Percentiles rank a stretch among this genome's conserved stretches.
Evolutionary conservation across 768 basidiomycete genomes (phyloP).

Genomic region (Rhizopogon vinicolor): DNA sequence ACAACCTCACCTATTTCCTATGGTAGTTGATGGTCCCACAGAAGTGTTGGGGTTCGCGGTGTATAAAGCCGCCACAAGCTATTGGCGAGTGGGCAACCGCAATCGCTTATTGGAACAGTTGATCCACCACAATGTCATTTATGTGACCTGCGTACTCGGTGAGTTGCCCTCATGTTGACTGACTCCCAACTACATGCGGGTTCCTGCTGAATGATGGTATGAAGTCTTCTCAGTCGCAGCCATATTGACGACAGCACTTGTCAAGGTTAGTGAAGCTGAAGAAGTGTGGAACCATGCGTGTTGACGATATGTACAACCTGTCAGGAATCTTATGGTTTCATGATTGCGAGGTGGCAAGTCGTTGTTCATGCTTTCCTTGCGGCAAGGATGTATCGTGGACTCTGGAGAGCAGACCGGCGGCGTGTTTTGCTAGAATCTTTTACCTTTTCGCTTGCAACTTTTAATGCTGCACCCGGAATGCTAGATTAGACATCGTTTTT

Average conservation of each 20-base stretch:
- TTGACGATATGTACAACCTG: background rate
- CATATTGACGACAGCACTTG: background rate
- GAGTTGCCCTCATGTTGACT: background rate
- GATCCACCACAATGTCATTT: background rate
- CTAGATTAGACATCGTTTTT: background rate
- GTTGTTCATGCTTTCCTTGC: background rate
- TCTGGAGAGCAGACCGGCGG: background rate
- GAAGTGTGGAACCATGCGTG: background rate
- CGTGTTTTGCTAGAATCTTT: background rate
- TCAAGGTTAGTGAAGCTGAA: background rate
- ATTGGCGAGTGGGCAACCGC: background rate
- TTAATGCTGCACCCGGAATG: background rate
- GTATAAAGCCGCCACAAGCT: background rate
- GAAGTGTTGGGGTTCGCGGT: background rate
- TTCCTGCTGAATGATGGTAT: background rate
- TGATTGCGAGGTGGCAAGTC: background rate
- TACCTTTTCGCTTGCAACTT: background rate
- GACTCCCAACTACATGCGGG: background rate
- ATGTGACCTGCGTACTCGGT: background rate
- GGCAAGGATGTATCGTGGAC: background rate
- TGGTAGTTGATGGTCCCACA: background rate
- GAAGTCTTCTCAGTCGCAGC: background rate
- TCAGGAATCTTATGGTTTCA: background rate
- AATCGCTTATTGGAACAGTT: background rate
- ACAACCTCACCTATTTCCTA: background rate